Base-by-base conservation (phyloP, 305 asterid genomes). In the Fraxinus dipetala region DNA sequence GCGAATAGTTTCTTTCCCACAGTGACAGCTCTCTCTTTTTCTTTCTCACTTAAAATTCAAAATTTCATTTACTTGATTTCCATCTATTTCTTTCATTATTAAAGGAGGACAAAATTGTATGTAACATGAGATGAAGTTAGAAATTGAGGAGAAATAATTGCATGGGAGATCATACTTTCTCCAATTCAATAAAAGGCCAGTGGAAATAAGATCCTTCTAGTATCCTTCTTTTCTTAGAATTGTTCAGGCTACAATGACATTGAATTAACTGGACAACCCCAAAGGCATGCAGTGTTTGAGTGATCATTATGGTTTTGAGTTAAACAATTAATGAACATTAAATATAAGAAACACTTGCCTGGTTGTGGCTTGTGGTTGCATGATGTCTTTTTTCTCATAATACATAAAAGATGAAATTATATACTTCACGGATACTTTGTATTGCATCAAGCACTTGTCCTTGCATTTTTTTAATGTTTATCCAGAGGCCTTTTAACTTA, bases 171-270 rank as follows among this genome's bases (percentile, higher is more conserved):
- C 40, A 16, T 30, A 13, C 7, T 30, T 32, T 31, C 76, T 2
- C 24, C 2, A 70, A 11, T 70, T 1, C 43, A 70, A 30, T 32
- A 30, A 18, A 70, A 70, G 11, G 24, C 76, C 45, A 31, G 75
- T 16, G 10, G 43, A 70, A 72, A 84, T 80, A 78, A 78, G 79
- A 70, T 75, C 76, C 72, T 18, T 18, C 34, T 54, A 32, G 78
- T 38, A 73, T 48, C 56, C 45, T 14, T 69, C 45, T 14, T 56
- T 11, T 78, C 31, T 35, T 59, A 34, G 72, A 59, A 59, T 31
- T 75, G 2, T 77, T 10, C 75, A 63, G 61, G 87, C 84, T 51
- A 76, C 38, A 63, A 72, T 74, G 81, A 69, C 45, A 72, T 31
- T 70, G 4, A 31, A 70, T 13, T 45, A 14, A 30, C 82, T 78